Conservation (phyloP, 139 green algal species). For the Chlamydomonas incerta region DNA sequence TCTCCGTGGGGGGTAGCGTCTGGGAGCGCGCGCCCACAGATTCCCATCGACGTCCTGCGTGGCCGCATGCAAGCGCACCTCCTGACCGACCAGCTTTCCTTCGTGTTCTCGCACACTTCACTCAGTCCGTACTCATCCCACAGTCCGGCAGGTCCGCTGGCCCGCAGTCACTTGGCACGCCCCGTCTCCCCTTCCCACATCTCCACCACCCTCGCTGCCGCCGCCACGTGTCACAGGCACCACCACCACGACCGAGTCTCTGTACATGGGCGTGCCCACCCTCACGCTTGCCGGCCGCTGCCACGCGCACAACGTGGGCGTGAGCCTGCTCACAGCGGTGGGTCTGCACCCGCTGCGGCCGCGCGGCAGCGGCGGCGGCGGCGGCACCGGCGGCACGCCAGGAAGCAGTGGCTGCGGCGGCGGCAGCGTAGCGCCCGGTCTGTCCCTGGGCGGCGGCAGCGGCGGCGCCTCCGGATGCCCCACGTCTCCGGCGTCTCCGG, state of each 20-base stretch:
- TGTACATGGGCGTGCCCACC: conserved; percentile 96
- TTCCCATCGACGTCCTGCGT: too few relatives aligned
- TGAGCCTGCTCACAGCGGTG: conserved; percentile 84
- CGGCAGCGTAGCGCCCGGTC: too few relatives aligned
- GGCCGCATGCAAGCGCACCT: too few relatives aligned
- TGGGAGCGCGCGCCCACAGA: too few relatives aligned
- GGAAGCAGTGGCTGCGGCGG: too few relatives aligned
- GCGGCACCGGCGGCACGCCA: not conserved
- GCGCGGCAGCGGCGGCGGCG: not conserved
- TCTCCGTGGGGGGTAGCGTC: too few relatives aligned
- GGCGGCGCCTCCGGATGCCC: too few relatives aligned
- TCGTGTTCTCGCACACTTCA: too few relatives aligned
- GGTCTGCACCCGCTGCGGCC: conserved; percentile 60
- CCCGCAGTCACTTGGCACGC: too few relatives aligned
- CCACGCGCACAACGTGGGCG: conserved; percentile 97
- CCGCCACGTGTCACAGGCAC: conserved; percentile 83
- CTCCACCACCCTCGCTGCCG: not conserved
- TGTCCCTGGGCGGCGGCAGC: not conserved
- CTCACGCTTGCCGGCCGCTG: conserved; percentile 88
- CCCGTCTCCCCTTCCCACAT: not conserved
- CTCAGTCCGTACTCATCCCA: not conserved
- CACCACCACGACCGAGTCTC: conserved; percentile 95
- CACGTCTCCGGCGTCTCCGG: too few relatives aligned
- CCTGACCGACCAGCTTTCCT: too few relatives aligned
- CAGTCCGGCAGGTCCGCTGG: too few relatives aligned